Percentiles rank a stretch among this genome's conserved stretches.
Evolutionary conservation across 495 filamentous ascomycete species (phyloP).

Genomic region (Evernia prunastri): DNA sequence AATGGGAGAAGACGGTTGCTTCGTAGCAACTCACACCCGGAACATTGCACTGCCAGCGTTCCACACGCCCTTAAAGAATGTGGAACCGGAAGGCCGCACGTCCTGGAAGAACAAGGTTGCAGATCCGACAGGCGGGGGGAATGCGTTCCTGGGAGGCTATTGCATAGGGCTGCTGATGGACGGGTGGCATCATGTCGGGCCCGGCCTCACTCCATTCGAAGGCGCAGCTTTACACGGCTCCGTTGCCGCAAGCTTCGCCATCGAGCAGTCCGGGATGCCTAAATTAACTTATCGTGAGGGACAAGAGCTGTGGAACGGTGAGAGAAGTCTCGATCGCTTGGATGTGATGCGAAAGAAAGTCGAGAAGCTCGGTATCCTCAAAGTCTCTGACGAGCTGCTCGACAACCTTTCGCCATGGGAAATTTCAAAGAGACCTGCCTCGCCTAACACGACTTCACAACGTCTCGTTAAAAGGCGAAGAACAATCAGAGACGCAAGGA

Average conservation of each 20-base stretch:
- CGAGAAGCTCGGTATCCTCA: background rate
- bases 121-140: constrained; percentile 94
- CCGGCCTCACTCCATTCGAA: constrained; percentile 7
- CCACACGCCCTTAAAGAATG: background rate
- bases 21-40: constrained; percentile 37
- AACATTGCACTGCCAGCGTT: constrained; percentile 30
- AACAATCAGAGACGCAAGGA: background rate
- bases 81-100: background rate
- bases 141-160: constrained; percentile 76
- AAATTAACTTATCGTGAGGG: constrained; percentile 45
- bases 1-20: constrained; percentile 55
- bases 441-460: background rate
- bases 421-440: background rate
- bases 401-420: background rate
- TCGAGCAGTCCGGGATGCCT: constrained; percentile 89
- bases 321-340: constrained; percentile 13
- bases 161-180: constrained; percentile 16
- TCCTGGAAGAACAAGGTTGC: constrained; percentile 47
- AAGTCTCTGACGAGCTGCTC: background rate
- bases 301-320: constrained; percentile 73
- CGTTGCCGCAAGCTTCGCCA: constrained; percentile 87
- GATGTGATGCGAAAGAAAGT: background rate
- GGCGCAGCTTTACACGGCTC: constrained; percentile 62
- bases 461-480: background rate
- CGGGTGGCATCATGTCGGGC: background rate